Base-by-base conservation (phyloP, 2,329 filamentous ascomycete genomes). In the Paraconiothyrium sp. region DNA sequence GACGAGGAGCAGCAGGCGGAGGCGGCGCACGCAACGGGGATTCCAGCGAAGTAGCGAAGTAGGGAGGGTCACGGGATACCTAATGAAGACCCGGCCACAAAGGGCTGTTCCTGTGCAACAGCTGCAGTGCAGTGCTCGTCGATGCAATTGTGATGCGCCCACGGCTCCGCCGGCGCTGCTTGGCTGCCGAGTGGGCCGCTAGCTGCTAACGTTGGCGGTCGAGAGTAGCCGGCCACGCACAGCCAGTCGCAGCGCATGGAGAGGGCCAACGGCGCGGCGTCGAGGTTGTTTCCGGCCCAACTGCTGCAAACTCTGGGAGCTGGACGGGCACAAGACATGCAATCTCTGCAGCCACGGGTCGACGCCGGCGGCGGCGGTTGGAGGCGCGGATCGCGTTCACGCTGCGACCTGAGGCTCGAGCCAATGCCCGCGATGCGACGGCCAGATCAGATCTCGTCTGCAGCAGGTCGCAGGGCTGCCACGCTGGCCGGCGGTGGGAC, bases 11-110 rank as follows among this genome's bases (percentile, higher is more conserved):
- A 46, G 30, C 30, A 48, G 54, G 32, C 9, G 6, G 54, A 82
- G 68, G 77, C 78, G 22, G 74, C 79, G 73, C 71, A 78, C 71
- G 80, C 79, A 60, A 71, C 68, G 51, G 80, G 79, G 30, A 76
- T 80, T 50, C 76, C 77, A 16, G 62, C 54, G 57, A 51, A 51
- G 20, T 41, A 16, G 62, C 54, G 57, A 51, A 51, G 20, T 41
- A 37, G 34, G 46, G 30, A 2, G 3, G 20, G 32, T 27, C n/a
- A 39, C 37, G 4, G 37, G 39, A 43, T 35, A 30, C n/a, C 22
- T 22, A 27, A 54, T 30, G 22, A 54, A 43, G 13, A 20, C 20
- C 1, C 20, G 20, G 20, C 20, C 20, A 20, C 20, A 20, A 20
- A 52, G n/a, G 24, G 16, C 11, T 39, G 37, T 14, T 13, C 9